Conservation (phyloP, 371 early-diverging fungal genomes). For the Dichotomocladium elegans region DNA sequence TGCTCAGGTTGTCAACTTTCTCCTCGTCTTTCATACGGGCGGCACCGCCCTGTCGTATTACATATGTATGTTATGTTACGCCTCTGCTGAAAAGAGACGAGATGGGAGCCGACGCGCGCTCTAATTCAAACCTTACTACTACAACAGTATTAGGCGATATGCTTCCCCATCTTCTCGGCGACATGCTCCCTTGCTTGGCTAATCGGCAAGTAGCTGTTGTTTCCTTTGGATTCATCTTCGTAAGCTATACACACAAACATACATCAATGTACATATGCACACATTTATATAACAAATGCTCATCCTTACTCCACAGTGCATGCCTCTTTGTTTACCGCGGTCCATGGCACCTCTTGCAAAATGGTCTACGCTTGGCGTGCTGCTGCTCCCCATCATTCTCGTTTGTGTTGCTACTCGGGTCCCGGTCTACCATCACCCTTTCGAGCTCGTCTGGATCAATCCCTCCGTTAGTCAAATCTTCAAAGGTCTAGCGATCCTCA, state of each 20-base stretch:
- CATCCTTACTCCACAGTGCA: conserved; percentile 17
- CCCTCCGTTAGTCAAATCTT: conserved; percentile 16
- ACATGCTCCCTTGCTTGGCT: conserved; percentile 9
- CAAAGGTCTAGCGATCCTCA: conserved; percentile 47
- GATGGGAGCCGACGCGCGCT: too few relatives aligned
- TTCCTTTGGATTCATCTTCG: conserved; percentile 30
- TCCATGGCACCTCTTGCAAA: conserved; percentile 46
- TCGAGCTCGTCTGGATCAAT: conserved; percentile 31
- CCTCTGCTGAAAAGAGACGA: background rate
- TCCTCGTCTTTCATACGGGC: conserved; percentile 47
- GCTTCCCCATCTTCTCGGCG: conserved; percentile 33
- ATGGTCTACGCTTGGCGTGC: conserved; percentile 43
- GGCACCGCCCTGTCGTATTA: conserved; percentile 52
- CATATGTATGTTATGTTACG: conserved; percentile 24
- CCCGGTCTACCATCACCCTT: conserved; percentile 37
- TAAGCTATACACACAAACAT: conserved; percentile 13
- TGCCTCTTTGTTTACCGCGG: conserved; percentile 46
- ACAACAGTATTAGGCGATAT: conserved; percentile 51
- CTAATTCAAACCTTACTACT: background rate
- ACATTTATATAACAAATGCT: background rate
- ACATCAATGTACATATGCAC: background rate
- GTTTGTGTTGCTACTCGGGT: conserved; percentile 38
- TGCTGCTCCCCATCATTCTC: conserved; percentile 40
- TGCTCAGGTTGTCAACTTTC: conserved; percentile 31
- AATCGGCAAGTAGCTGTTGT: conserved; percentile 32